These are phyloP conservation scores for Inonotus obliquus DNA, from an alignment of 1,284 basidiomycete species.

Conservation along the genomic window DNA sequence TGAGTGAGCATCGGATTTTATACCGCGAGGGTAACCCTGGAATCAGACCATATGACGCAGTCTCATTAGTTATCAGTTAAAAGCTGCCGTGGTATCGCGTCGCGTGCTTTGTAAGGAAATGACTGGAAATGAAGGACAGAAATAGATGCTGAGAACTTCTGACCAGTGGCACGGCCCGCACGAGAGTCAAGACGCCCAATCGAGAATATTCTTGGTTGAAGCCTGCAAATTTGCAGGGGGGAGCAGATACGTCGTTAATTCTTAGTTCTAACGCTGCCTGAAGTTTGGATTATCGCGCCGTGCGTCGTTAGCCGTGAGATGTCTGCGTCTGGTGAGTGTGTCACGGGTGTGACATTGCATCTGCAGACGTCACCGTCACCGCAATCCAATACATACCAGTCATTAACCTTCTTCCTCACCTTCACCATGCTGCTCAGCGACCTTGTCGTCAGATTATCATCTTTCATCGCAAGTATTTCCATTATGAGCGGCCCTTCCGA, in stretches of 20 bases:
- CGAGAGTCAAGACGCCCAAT: no score
- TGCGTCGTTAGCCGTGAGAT: no score
- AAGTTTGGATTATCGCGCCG: no score
- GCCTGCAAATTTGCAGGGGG: no score
- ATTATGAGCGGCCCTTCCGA: background rate
- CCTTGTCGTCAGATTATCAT: conserved; percentile 6
- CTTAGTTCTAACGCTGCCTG: no score
- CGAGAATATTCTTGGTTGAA: no score
- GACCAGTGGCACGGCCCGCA: no score
- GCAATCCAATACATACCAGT: conserved; percentile 1
- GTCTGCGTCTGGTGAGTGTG: no score
- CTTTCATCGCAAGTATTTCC: conserved; percentile 7
- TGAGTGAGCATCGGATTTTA: background rate
- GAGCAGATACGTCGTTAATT: no score
- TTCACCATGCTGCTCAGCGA: conserved; percentile 6
- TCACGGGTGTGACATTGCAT: no score
- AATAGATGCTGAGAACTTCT: background rate
- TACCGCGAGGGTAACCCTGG: background rate
- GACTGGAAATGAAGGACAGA: background rate
- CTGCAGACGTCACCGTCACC: background rate
- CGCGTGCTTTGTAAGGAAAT: background rate
- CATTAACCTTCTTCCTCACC: background rate
- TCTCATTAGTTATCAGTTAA: background rate
- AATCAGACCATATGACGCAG: background rate
- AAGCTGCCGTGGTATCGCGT: background rate